These are phyloP conservation scores for Entomortierella beljakovae DNA, from an alignment of 192 early-diverging fungal genomes.

Conservation along the genomic window DNA sequence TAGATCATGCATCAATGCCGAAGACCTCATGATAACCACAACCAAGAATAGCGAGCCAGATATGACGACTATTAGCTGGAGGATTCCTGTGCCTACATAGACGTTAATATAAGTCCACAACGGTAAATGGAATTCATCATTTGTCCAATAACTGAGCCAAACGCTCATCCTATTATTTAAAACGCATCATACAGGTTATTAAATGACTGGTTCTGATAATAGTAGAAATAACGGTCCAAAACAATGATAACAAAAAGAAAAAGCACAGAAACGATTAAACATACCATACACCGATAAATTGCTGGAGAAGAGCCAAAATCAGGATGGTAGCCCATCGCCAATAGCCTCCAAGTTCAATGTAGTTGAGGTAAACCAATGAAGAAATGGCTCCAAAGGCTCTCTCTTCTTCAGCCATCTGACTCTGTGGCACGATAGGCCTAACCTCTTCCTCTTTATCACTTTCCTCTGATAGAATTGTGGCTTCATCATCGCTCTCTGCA, in stretches of 20 bases:
- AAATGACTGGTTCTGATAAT: not conserved
- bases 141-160: slow-evolving; percentile 50
- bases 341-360: slow-evolving; percentile 23
- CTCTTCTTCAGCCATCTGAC: slow-evolving; percentile 44
- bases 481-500: slow-evolving; percentile 36
- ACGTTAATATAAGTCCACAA: slow-evolving; percentile 44
- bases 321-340: slow-evolving; percentile 21
- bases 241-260: not conserved
- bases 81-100: slow-evolving; percentile 33
- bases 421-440: not conserved
- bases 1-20: slow-evolving; percentile 64
- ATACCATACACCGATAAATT: slow-evolving; percentile 35
- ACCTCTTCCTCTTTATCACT: slow-evolving; percentile 8
- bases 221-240: not conserved
- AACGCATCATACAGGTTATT: not conserved
- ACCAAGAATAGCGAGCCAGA: slow-evolving; percentile 31
- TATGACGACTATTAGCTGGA: slow-evolving; percentile 39
- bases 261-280: not conserved
- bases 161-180: slow-evolving; percentile 31
- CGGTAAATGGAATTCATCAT: slow-evolving; percentile 19
- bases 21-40: slow-evolving; percentile 63
- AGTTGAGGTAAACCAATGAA: slow-evolving; percentile 21
- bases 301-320: slow-evolving; percentile 25
- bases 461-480: slow-evolving; percentile 25
- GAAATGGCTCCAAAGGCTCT: slow-evolving; percentile 26